Conservation (phyloP, 2,329 filamentous ascomycete species). For the Fusarium praegraminearum region DNA sequence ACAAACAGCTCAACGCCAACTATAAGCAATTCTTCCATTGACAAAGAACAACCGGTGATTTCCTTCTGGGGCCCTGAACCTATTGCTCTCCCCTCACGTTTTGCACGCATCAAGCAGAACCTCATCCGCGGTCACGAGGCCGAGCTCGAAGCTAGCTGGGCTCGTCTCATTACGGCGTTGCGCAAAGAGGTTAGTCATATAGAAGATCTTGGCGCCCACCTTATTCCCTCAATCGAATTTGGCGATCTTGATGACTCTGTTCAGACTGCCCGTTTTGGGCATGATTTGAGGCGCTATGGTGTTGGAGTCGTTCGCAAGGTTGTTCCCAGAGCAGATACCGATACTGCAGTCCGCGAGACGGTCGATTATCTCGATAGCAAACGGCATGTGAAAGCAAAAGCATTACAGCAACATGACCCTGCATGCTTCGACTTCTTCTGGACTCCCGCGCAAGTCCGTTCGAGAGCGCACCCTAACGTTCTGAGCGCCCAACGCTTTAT, state of each 20-base stretch:
- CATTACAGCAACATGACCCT: constrained; percentile 60
- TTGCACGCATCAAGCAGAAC: constrained; percentile 66
- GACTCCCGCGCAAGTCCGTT: constrained; percentile 76
- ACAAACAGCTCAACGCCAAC: constrained; percentile 23
- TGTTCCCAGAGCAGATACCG: constrained; percentile 67
- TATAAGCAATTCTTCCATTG: constrained; percentile 31
- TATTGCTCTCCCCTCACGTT: constrained; percentile 69
- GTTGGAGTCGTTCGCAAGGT: constrained; percentile 75
- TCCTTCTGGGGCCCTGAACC: constrained; percentile 69
- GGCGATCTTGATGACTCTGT: constrained; percentile 60
- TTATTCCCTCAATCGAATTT: constrained; percentile 69
- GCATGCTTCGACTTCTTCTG: constrained; percentile 81
- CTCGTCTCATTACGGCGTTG: constrained; percentile 64
- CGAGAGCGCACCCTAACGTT: constrained; percentile 74
- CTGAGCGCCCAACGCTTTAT: constrained; percentile 74
- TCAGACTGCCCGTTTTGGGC: constrained; percentile 66
- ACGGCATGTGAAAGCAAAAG: constrained; percentile 44
- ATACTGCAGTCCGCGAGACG: constrained; percentile 69
- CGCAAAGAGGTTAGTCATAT: constrained; percentile 65
- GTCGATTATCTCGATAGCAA: constrained; percentile 62
- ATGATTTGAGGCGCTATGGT: constrained; percentile 70
- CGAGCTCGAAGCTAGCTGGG: constrained; percentile 67
- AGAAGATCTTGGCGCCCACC: constrained; percentile 60
- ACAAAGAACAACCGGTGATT: constrained; percentile 64
- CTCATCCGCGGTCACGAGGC: constrained; percentile 67